Conservation (phyloP, 306 rosid genomes). For the Lablab purpureus region DNA sequence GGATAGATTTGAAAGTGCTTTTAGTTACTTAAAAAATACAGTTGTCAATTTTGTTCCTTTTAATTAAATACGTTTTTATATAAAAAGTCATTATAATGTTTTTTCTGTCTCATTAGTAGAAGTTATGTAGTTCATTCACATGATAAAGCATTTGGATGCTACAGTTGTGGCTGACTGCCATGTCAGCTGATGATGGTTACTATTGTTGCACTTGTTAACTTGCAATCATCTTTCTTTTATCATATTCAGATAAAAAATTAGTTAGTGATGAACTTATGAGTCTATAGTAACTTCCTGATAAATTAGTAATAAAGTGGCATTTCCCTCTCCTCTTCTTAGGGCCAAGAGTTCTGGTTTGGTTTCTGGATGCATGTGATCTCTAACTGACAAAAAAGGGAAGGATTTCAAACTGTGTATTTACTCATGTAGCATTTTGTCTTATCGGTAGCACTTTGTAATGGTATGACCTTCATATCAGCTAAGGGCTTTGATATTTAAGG, state of each 20-base stretch:
- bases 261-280: not conserved
- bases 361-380: not conserved
- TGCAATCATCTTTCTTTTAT: slow-evolving; percentile 5
- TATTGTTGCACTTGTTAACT: not conserved
- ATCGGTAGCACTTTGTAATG: not conserved
- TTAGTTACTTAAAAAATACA: slow-evolving; percentile 12
- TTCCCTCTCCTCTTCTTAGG: not conserved
- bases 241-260: not conserved
- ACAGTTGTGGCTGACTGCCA: slow-evolving; percentile 21
- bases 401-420: slow-evolving; percentile 15
- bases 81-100: not conserved
- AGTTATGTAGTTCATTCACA: not conserved
- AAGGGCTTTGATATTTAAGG: slow-evolving; percentile 6
- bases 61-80: not conserved
- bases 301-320: slow-evolving; percentile 3
- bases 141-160: slow-evolving; percentile 32
- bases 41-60: not conserved
- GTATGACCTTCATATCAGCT: slow-evolving; percentile 19
- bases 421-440: not conserved
- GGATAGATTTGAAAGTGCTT: slow-evolving; percentile 14
- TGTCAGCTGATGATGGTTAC: slow-evolving; percentile 25
- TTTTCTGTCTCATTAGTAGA: slow-evolving; percentile 9
- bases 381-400: slow-evolving; percentile 1
- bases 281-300: not conserved
- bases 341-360: not conserved